phyloP scores from a whole-genome alignment of 129 eudicot species.

The Ambrosia artemisiifolia region DNA sequence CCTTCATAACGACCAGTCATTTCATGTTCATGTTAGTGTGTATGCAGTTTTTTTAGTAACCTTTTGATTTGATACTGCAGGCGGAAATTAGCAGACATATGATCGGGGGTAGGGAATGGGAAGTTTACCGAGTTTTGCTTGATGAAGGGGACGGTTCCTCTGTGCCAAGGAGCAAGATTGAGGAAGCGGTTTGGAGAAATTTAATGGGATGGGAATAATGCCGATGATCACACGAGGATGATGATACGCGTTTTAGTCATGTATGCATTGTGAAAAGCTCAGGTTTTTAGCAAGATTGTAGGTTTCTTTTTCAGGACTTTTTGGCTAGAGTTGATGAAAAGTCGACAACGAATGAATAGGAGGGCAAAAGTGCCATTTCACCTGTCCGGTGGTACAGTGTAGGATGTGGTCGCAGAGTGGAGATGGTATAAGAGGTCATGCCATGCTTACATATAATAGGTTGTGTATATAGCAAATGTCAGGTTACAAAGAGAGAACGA shows the following conservation, averaged over 20 bases:
- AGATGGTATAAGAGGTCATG: constrained; percentile 11
- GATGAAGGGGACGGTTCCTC: constrained; percentile 65
- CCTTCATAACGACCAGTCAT: neutral
- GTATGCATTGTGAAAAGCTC: constrained; percentile 13
- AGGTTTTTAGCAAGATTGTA: neutral
- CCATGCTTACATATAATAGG: constrained; percentile 3
- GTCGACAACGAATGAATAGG: constrained; percentile 13
- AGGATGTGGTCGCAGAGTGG: constrained; percentile 9
- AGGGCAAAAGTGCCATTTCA: constrained; percentile 26
- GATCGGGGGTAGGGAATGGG: constrained; percentile 86
- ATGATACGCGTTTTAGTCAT: neutral
- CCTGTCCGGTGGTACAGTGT: neutral
- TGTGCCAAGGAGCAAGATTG: constrained; percentile 53
- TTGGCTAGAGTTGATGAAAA: constrained; percentile 16
- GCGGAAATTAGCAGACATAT: constrained; percentile 74
- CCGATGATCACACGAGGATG: constrained; percentile 10
- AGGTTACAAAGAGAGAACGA: constrained; percentile 12
- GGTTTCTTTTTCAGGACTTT: constrained; percentile 5
- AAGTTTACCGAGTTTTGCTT: constrained; percentile 78
- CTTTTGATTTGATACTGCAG: constrained; percentile 35
- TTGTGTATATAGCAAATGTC: constrained; percentile 6
- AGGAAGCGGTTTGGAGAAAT: constrained; percentile 79
- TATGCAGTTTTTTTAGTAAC: neutral
- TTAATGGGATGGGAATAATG: constrained; percentile 72
- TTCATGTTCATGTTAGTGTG: constrained; percentile 1